Evolutionary conservation across 2,329 filamentous ascomycete genomes (phyloP).

Genomic region (Monilinia fructicola): DNA sequence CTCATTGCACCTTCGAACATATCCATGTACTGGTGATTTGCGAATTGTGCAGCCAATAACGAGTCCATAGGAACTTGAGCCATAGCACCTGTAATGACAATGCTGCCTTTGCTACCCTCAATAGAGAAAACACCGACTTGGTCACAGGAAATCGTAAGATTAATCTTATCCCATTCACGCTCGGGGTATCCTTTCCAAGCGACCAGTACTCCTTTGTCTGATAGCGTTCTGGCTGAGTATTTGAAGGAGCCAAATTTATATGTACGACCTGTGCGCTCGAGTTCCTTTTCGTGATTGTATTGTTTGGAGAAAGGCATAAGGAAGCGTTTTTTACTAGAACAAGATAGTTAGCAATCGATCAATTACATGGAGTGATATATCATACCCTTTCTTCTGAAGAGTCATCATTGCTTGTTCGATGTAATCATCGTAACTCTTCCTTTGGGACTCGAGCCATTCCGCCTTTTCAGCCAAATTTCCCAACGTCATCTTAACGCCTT

Average conservation of each 20-base stretch:
- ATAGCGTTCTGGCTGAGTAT: constrained; percentile 85
- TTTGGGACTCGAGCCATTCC: constrained; percentile 87
- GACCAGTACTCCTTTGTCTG: constrained; percentile 91
- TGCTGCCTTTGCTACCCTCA: constrained; percentile 85
- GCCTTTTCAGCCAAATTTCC: constrained; percentile 81
- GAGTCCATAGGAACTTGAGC: constrained; percentile 89
- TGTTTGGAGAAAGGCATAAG: constrained; percentile 96
- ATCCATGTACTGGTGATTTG: constrained; percentile 94
- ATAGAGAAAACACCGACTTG: constrained; percentile 92
- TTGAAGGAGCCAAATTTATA: constrained; percentile 98
- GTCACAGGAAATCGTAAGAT: constrained; percentile 91
- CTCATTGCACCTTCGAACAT: constrained; percentile 83
- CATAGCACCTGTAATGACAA: constrained; percentile 93
- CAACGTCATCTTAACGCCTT: constrained; percentile 75
- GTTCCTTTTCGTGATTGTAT: constrained; percentile 96
- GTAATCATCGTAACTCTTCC: constrained; percentile 98
- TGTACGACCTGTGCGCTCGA: constrained; percentile 86
- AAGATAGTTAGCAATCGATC: constrained; percentile 27
- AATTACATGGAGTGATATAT: background rate
- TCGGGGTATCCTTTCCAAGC: constrained; percentile 83
- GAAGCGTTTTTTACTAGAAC: constrained; percentile 77
- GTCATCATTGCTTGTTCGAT: constrained; percentile 98
- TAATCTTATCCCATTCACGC: constrained; percentile 85
- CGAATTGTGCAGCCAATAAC: constrained; percentile 92
- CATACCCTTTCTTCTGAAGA: constrained; percentile 88